Evolutionary conservation across 2,329 filamentous ascomycete species (phyloP), one percentile per base, ranked within the genome.

Genomic region (Botryosphaeria dothidea): DNA sequence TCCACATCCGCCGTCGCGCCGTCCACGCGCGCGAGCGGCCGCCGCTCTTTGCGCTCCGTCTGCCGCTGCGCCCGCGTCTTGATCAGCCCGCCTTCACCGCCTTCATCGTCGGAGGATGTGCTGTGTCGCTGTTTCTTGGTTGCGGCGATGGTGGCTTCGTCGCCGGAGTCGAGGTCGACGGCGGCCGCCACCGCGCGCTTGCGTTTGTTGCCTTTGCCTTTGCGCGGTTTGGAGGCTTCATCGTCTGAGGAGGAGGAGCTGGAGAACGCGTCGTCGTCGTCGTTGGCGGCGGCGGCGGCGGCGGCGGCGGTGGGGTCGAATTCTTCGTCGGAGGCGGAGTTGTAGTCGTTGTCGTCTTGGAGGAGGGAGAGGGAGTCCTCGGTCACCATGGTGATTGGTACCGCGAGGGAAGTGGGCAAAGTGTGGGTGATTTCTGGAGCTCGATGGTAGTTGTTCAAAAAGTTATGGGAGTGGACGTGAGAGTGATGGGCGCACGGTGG

Each of bases 1-100:
- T 92, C 88, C 51, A 92, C 88, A 67, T 92, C 87, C 51, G 92
- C 80, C 2, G 90, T 92, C 25, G 90, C 85, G 0, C 86, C 86
- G 0, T 85, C 87, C 0, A 78, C 83, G 48, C 78, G 82, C 1
- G 81, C 79, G 2, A 83, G 78, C 11, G 82, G 78, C 67, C 83
- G 85, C 61, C 82, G 82, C 71, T 90, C 87, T 67, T 83, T 84
- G 69, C 86, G 86, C 85, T 91, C 89, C 51, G 81, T 81, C 19
- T 88, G 88, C 66, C 89, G 83, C 78, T 91, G 90, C 58, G 88
- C 85, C 66, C 90, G 84, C 54, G 90, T 93, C 81, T 91, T 92
- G 76, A 93, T 82, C 68, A 92, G 77, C 0, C 86, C 86, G 9
- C 87, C 88, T 63, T 79, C 78, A 8, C 77, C 78, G 63, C 86